Base-by-base conservation (phyloP, 2,329 filamentous ascomycete genomes). In the Verticillium longisporum region DNA sequence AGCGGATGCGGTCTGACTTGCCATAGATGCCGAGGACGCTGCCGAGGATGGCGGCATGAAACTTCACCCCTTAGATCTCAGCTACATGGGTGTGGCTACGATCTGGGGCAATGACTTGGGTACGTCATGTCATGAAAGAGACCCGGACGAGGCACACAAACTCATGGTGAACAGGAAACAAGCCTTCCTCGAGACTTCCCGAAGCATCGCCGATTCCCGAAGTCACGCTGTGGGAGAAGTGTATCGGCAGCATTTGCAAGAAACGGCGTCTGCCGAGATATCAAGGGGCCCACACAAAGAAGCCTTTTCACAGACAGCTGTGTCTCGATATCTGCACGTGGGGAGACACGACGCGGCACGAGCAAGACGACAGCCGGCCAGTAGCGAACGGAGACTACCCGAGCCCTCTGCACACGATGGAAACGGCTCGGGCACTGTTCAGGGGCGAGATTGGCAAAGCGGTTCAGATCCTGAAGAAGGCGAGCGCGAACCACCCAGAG, bases 251-350 rank as follows among this genome's bases (percentile, higher is more conserved):
- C 6, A 85, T 91, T 61, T 89, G 86, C 66, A 84, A 85, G 61
- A 84, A 82, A 62, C 82, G 83, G 15, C 80, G 81, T 2, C 76
- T 89, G n/a, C 82, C 85, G 13, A 78, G 80, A 10, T 91, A 88
- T 64, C 81, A 87, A 58, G 88, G 88, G 3, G 77, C 83, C 4
- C 70, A 80, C 4, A 92, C 90, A 0, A 80, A 80, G 57, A 88
- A 82, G 66, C 85, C 89, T 0, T 82, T 88, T 57, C 89, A 92
- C 68, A 82, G 91, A 55, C 88, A 91, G 69, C 78, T 93, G 4
- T 92, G 89, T 63, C 81, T 95, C 5, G 85, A 88, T 38, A 85
- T 93, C 21, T 93, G 89, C 68, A 83, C 85, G 56, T 91, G 89
- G 86, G 86, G 89, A 80, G 86, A 73, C 77, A 83, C 61, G 69